Evolutionary conservation across 176 grass and related monocot species (phyloP), one percentile per base, ranked within the genome.

Genomic region (Oryza coarctata): DNA sequence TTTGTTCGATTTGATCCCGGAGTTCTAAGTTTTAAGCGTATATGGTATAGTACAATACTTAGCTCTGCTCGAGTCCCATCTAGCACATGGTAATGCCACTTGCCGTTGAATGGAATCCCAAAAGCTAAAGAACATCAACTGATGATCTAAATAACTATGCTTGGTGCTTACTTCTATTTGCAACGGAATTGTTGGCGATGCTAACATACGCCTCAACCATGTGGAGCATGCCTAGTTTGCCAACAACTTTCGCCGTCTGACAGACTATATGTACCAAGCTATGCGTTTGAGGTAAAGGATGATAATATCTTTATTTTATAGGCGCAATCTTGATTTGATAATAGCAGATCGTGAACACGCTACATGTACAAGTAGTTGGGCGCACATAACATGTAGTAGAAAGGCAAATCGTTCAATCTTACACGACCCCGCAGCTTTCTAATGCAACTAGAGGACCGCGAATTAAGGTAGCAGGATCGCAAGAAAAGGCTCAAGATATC

Each of bases 91-190:
- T 63, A 23, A 63, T 40, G 62, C 50, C 30, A 68, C 60, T 55
- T 65, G 75, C 68, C 68, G 80, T 86, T 83, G 62, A 78, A 83
- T 70, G 84, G 80, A 86, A 86, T 90, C 74, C 69, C 68, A 75
- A 22, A 47, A 30, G 44, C 58, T 50, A 29, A 76, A 55, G 32
- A 76, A 84, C 23, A 18, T 20, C 15, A 32, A 41, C 44, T 52
- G 25, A 74, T 63, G 80, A 62, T 38, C 84, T 83, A 79, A 66
- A 39, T 69, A 68, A 17, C 65, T 36, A 41, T 85, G 73, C 73
- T 67, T 72, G 18, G 72, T 77, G 78, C 10, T 33, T 66, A n/a
- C 71, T 66, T 29, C 66, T 77, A 44, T 82, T 86, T 45, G 34
- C 15, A 44, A 64, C 34, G 15, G 60, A 28, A 3, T 9, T 81